Percentiles rank a stretch among this genome's conserved stretches.
These are phyloP conservation scores for Aspergillus niger DNA, from an alignment of 2,329 filamentous ascomycete species.

Conservation along the genomic window DNA sequence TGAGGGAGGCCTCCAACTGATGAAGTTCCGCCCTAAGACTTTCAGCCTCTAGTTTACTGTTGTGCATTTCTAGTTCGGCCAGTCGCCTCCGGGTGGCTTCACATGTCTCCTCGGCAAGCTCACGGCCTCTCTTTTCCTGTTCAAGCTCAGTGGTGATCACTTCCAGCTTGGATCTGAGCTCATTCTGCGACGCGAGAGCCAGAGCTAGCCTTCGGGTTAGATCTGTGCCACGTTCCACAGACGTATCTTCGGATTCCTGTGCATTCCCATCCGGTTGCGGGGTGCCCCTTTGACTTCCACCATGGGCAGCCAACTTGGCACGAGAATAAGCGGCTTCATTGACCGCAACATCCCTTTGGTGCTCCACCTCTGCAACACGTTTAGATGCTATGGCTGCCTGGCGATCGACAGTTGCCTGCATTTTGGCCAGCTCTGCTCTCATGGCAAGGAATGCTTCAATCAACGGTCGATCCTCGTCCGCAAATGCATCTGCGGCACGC, in stretches of 20 bases:
- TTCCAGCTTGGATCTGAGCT: constrained; percentile 77
- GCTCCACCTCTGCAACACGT: constrained; percentile 90
- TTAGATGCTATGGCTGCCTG: constrained; percentile 84
- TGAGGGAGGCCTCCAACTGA: constrained; percentile 71
- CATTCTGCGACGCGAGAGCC: constrained; percentile 74
- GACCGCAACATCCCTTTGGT: constrained; percentile 90
- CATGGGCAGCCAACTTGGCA: constrained; percentile 83
- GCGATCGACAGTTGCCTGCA: constrained; percentile 85
- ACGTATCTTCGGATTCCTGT: constrained; percentile 60
- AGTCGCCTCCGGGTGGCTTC: constrained; percentile 81
- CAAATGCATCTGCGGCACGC: constrained; percentile 74
- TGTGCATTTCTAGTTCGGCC: constrained; percentile 79
- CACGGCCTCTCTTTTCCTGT: constrained; percentile 76
- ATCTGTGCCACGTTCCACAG: constrained; percentile 68
- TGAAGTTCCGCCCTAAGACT: constrained; percentile 83
- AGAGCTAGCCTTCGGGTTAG: constrained; percentile 81
- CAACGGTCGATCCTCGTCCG: constrained; percentile 87
- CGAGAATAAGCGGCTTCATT: constrained; percentile 94
- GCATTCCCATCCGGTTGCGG: constrained; percentile 51
- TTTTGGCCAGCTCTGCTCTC: constrained; percentile 83
- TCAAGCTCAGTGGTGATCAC: constrained; percentile 70
- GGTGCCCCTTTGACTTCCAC: constrained; percentile 64
- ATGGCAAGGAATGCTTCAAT: constrained; percentile 91
- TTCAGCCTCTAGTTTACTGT: constrained; percentile 81
- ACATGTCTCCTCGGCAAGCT: constrained; percentile 84